Conservation (phyloP, 305 asterid genomes). For the Ruellia speciosa region DNA sequence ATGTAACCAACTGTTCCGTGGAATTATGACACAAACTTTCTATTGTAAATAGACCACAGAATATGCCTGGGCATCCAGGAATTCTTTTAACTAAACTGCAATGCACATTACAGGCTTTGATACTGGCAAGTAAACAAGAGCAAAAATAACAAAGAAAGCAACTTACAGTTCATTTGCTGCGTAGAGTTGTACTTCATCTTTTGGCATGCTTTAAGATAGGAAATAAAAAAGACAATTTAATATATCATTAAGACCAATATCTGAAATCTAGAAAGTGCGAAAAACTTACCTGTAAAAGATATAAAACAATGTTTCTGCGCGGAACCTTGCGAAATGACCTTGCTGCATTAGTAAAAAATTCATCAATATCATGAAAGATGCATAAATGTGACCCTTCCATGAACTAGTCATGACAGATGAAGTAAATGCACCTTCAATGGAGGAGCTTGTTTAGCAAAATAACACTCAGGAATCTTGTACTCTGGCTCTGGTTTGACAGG, state of each 20-base stretch:
- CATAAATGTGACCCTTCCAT: slow-evolving; percentile 9
- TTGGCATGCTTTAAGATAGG: slow-evolving; percentile 71
- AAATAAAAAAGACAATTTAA: slow-evolving; percentile 23
- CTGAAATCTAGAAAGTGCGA: slow-evolving; percentile 2
- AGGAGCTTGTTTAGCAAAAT: slow-evolving; percentile 53
- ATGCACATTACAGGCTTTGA: not conserved
- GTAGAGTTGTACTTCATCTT: slow-evolving; percentile 80
- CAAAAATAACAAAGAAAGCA: slow-evolving; percentile 16
- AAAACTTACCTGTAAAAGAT: slow-evolving; percentile 71
- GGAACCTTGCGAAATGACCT: slow-evolving; percentile 51
- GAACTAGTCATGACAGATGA: slow-evolving; percentile 13
- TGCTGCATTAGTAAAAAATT: slow-evolving; percentile 42
- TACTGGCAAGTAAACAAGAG: not conserved
- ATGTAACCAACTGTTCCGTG: no score
- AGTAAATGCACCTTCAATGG: slow-evolving; percentile 40
- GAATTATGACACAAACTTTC: no score
- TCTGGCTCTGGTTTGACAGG: slow-evolving; percentile 80
- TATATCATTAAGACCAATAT: slow-evolving; percentile 15
- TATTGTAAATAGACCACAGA: no score
- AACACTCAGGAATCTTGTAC: slow-evolving; percentile 64
- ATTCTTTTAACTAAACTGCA: not conserved
- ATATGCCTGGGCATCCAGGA: no score
- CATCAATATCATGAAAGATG: slow-evolving; percentile 5
- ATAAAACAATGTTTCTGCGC: slow-evolving; percentile 63
- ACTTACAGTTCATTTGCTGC: slow-evolving; percentile 92